Base-by-base conservation (phyloP, 768 basidiomycete species). In the Rhizopogon rudus region DNA sequence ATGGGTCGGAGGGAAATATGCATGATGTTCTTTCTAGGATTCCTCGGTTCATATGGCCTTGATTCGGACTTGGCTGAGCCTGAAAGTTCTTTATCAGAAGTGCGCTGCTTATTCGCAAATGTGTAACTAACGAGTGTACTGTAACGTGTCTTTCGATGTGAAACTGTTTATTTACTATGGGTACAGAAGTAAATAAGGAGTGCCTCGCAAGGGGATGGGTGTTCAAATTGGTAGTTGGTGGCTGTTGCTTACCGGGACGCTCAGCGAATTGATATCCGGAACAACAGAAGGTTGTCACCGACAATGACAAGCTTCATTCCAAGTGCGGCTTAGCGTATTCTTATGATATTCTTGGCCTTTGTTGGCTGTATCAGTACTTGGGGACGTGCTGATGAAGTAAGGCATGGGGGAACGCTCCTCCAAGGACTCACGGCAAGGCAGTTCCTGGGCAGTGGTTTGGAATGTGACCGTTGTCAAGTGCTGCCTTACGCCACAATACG, bases 41-140 rank as follows among this genome's bases (percentile, higher is more conserved):
- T 49, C 55, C 55, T 51, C 51, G 55, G 44, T 54, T 48, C 54
- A 43, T 53, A 56, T 25, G 13, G 20, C 55, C 53, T 57, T 57
- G 46, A 61, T 59, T 45, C 28, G 51, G 53, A 45, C 60, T 60
- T 69, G 67, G 69, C 67, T 59, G 55, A 14, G 51, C 52, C 56
- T 53, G 55, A 58, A 57, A 13, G 31, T 58, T 56, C 59, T 60
- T 63, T 71, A 71, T 69, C 69, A 63, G 65, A 66, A 61, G 50
- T 41, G 48, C 57, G 55, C 48, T 6, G 31, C 40, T 33, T 31
- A 22, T 6, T 29, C 40, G 17, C 43, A 7, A 20, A 52, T 54
- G 50, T 28, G 22, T 54, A 28, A 33, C 29, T n/a, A 28, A 31
- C 17, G 13, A 49, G 16, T 50, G 25, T 52, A 42, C 25, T 25